Percentiles rank a stretch among this genome's conserved stretches.
Evolutionary conservation across 495 filamentous ascomycete genomes (phyloP).

Genomic region (Neurospora sp.): DNA sequence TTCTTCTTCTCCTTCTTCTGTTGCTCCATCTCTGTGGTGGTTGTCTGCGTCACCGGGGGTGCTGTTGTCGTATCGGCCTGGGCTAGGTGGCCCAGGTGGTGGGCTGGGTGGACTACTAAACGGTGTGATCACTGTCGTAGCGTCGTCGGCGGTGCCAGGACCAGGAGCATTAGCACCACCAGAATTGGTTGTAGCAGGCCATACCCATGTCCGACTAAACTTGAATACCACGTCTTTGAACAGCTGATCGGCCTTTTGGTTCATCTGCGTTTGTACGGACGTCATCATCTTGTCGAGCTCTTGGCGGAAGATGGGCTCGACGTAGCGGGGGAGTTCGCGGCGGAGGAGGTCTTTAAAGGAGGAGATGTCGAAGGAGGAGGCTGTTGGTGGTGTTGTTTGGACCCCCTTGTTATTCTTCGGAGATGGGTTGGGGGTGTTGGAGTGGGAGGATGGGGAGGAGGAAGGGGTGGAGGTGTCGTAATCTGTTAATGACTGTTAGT

Average conservation of each 20-base stretch:
- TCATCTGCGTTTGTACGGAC: conserved; percentile 8
- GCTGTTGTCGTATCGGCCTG: background rate
- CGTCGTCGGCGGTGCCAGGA: background rate
- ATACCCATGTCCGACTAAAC: conserved; percentile 7
- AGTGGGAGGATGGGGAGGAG: background rate
- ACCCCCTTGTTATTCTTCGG: background rate
- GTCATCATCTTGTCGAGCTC: conserved; percentile 17
- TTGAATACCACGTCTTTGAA: conserved; percentile 7
- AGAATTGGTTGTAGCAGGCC: background rate
- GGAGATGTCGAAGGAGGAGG: background rate
- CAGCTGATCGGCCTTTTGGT: conserved; percentile 11
- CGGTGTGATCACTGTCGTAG: background rate
- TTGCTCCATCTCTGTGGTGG: background rate
- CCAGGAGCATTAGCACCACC: background rate
- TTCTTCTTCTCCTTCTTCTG: background rate
- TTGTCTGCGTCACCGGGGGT: background rate
- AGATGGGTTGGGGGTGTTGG: background rate
- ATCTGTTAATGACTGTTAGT: background rate
- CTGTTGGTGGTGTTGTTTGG: background rate
- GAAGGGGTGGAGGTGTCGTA: background rate
- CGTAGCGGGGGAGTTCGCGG: conserved; percentile 8
- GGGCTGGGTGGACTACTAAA: background rate
- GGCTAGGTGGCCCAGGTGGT: background rate
- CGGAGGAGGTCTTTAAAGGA: conserved; percentile 9
- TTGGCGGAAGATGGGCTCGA: conserved; percentile 11